These are phyloP conservation scores for Aureobasidium sp. DNA, from an alignment of 2,329 filamentous ascomycete genomes.

Conservation along the genomic window DNA sequence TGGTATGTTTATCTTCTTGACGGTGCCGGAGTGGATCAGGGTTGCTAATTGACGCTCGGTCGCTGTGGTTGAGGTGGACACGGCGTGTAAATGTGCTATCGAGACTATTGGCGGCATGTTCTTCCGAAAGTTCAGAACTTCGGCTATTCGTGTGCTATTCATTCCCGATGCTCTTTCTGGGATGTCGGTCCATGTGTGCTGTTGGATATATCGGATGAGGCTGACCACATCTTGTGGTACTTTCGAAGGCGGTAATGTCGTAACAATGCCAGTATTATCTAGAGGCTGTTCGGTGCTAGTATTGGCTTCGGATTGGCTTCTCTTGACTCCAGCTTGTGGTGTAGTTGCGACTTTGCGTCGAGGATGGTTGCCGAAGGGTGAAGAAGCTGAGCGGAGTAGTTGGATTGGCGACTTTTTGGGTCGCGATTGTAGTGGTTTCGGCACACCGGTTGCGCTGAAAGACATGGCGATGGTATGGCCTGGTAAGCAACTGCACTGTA, in stretches of 20 bases:
- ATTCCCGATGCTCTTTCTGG: constrained; percentile 54
- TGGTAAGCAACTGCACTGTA: background rate
- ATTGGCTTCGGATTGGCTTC: constrained; percentile 13
- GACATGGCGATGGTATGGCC: constrained; percentile 12
- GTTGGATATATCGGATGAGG: constrained; percentile 53
- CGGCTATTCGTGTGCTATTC: constrained; percentile 55
- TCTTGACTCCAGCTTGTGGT: constrained; percentile 18
- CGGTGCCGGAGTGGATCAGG: constrained; percentile 48
- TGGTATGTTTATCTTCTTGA: constrained; percentile 59
- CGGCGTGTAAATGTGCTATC: constrained; percentile 57
- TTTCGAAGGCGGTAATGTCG: constrained; percentile 52
- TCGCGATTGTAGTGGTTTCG: constrained; percentile 17
- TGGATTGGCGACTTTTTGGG: constrained; percentile 19
- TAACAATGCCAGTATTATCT: constrained; percentile 53
- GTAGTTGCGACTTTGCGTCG: constrained; percentile 29
- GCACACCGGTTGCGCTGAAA: constrained; percentile 19
- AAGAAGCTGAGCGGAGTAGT: constrained; percentile 24
- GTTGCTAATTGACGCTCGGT: constrained; percentile 62
- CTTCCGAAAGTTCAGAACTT: constrained; percentile 55
- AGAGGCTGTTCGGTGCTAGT: constrained; percentile 41
- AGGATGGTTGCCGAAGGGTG: constrained; percentile 29
- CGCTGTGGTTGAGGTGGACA: constrained; percentile 55
- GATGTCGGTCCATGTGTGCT: constrained; percentile 57
- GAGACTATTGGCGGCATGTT: constrained; percentile 59
- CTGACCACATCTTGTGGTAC: constrained; percentile 50